Percentiles rank a stretch among this genome's conserved stretches.
Conservation (phyloP, 164 flowering plant genomes). For the Dillenia turbinata region DNA sequence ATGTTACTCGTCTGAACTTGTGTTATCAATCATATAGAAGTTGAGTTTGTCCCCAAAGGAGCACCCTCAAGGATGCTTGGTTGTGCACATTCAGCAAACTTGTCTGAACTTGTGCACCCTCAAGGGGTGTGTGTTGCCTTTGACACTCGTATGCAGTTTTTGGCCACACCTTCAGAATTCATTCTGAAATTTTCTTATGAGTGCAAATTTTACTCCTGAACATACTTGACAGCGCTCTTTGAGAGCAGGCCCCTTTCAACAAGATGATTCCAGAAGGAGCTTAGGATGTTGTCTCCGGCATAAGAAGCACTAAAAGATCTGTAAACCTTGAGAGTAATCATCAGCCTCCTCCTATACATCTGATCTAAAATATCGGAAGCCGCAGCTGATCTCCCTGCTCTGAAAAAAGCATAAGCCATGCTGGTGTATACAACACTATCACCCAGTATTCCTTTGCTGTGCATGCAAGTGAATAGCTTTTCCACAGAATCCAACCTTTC, state of each 20-base stretch:
- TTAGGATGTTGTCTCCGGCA: constrained; percentile 34
- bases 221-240: constrained; percentile 30
- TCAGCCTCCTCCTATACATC: constrained; percentile 58
- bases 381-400: constrained; percentile 37
- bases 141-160: no score
- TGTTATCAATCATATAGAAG: no score
- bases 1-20: no score
- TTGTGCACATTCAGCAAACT: no score
- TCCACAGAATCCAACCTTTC: constrained; percentile 60
- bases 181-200: neutral
- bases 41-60: no score
- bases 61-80: no score
- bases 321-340: constrained; percentile 55
- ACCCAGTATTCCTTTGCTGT: constrained; percentile 51
- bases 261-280: constrained; percentile 52
- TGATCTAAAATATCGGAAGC: constrained; percentile 54
- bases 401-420: constrained; percentile 66
- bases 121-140: no score
- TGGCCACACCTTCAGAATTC: neutral
- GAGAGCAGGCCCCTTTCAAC: constrained; percentile 49
- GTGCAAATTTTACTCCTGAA: constrained; percentile 15
- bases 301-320: constrained; percentile 53
- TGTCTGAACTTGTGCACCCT: no score
- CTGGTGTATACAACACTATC: constrained; percentile 59
- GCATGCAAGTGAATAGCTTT: constrained; percentile 47